These are phyloP conservation scores for Cryptococcus floricola DNA, from an alignment of 1,284 basidiomycete species.

Conservation along the genomic window DNA sequence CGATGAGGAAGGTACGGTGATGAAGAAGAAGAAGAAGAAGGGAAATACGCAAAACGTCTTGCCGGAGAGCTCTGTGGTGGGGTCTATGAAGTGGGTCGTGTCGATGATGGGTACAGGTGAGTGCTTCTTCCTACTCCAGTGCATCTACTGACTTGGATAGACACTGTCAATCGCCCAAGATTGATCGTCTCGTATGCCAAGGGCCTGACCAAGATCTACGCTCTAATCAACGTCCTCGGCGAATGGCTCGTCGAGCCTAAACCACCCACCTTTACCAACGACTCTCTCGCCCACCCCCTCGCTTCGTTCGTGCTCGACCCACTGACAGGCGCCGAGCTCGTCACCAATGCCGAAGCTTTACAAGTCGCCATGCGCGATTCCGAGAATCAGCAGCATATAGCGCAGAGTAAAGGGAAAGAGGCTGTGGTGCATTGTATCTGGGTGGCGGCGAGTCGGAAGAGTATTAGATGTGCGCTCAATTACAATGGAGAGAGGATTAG, in stretches of 20 bases:
- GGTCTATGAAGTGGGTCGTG: conserved; percentile 64
- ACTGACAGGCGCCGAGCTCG: conserved; percentile 55
- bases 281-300: conserved; percentile 55
- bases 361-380: conserved; percentile 27
- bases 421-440: conserved; percentile 51
- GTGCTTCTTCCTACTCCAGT: conserved; percentile 3
- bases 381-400: conserved; percentile 19
- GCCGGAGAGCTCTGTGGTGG: conserved; percentile 49
- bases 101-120: conserved; percentile 57
- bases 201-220: conserved; percentile 58
- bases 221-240: conserved; percentile 52
- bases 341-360: conserved; percentile 53
- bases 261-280: conserved; percentile 46
- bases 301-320: conserved; percentile 62
- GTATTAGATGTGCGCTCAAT: conserved; percentile 47
- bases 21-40: conserved; percentile 48
- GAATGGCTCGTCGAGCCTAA: conserved; percentile 59
- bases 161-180: conserved; percentile 57
- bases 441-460: conserved; percentile 44
- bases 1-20: conserved; percentile 39
- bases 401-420: conserved; percentile 32
- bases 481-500: conserved; percentile 49
- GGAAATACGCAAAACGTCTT: conserved; percentile 42
- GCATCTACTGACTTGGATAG: conserved; percentile 41
- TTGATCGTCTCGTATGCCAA: conserved; percentile 62